Evolutionary conservation across 2,329 filamentous ascomycete species (phyloP).

Genomic region (Trichophyton rubrum): DNA sequence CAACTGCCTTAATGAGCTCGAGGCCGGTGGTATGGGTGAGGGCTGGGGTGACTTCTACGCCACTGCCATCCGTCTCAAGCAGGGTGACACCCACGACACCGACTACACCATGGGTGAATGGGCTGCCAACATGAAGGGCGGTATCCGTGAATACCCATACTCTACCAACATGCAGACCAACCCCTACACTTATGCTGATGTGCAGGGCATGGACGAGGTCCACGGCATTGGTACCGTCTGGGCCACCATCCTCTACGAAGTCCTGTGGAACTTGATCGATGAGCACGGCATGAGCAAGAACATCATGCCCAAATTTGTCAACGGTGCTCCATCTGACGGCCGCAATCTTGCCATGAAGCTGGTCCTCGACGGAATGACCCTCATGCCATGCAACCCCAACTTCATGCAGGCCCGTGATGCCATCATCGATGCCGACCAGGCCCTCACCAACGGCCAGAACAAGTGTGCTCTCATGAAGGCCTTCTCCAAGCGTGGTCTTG

Average conservation of each 20-base stretch:
- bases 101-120: conserved; percentile 12
- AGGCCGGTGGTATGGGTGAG: conserved; percentile 13
- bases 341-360: conserved; percentile 12
- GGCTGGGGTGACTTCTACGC: conserved; percentile 12
- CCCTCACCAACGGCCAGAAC: conserved; percentile 9
- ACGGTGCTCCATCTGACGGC: conserved; percentile 10
- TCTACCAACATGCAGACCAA: conserved; percentile 11
- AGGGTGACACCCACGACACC: conserved; percentile 8
- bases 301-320: conserved; percentile 4
- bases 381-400: conserved; percentile 13
- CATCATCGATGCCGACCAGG: conserved; percentile 11
- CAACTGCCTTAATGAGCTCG: conserved; percentile 9
- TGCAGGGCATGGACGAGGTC: conserved; percentile 4
- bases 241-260: conserved; percentile 12
- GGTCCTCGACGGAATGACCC: conserved; percentile 12
- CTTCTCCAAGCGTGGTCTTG: conserved; percentile 11
- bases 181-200: conserved; percentile 9
- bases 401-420: conserved; percentile 12
- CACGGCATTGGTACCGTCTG: conserved; percentile 12
- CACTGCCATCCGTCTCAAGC: conserved; percentile 10
- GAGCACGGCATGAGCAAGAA: conserved; percentile 11
- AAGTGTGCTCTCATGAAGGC: conserved; percentile 10
- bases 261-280: conserved; percentile 12
- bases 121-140: conserved; percentile 7
- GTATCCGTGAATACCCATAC: conserved; percentile 11